Evolutionary conservation across 495 filamentous ascomycete species (phyloP), one percentile per base, ranked within the genome.

Genomic region (Jackrogersella minutella): DNA sequence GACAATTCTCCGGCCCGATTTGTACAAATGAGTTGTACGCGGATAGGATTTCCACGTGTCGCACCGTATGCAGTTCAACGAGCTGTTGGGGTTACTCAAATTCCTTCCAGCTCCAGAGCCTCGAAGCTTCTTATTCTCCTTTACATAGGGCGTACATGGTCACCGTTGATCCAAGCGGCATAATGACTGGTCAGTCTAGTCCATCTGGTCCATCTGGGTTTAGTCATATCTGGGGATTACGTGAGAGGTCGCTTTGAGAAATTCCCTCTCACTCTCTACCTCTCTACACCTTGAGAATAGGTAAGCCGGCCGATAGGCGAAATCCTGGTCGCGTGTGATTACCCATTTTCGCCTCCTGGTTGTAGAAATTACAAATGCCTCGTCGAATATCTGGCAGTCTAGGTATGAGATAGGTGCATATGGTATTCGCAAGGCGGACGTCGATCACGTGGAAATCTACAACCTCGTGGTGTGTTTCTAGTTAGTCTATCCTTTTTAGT

Each of bases 1-100:
- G 57, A 62, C 52, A 66, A 66, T 59, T 49, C 17, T 44, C 68
- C 68, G 68, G 63, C 21, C 68, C 68, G 68, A 67, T 66, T n/a
- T 70, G 53, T 56, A 41, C 59, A 26, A 60, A 69, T 61, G 44
- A 53, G 66, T 69, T 54, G 66, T 65, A 65, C 61, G 66, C 64
- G 60, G 66, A 19, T 33, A 28, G 33, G 11, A 41, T 50, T 70
- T 41, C 62, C 68, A 66, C 68, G 63, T 70, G 68, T 70, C 40
- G 56, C 26, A 63, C 63, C 50, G 51, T 62, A 66, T 67, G 56
- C 58, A 58, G 40, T 62, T 52, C 53, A 65, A 62, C 44, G 57
- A 26, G 56, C 66, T 19, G 49, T 19, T 21, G 19, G 37, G 22
- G 61, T 62, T 60, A 65, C 66, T 62, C 55, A 69, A 53, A 14